Base-by-base conservation (phyloP, 805 yeast genomes). In the Kluyveromyces siamensis region DNA sequence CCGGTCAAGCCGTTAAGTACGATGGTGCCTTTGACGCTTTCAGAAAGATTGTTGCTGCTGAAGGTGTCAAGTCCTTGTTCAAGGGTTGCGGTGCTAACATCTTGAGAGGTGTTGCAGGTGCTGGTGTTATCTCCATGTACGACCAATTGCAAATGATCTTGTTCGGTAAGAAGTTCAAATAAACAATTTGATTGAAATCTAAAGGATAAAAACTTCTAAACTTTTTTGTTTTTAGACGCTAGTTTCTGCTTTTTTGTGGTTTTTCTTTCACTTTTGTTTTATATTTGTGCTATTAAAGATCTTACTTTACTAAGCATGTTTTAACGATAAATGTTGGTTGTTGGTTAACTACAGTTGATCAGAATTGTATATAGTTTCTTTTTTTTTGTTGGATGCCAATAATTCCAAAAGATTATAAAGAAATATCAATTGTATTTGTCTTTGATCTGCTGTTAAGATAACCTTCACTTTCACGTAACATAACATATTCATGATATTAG, bases 71-170 rank as follows among this genome's bases (percentile, higher is more conserved):
- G 54, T 87, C 97, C 66, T 80, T 89, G 76, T 89, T 89, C 91
- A 90, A 87, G 83, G 97, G 97, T 81, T 89, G 96, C 77, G 96
- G 91, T 84, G 96, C 97, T 75, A 89, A 89, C 93, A 89, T 89
- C 83, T 82, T 89, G 76, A 89, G 97, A 85, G 96, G 96, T 87
- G 96, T 89, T 72, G 97, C 97, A 75, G 96, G 96, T 83, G 97
- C 97, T 71, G 96, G 96, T 87, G 97, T 90, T 68, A 87, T 89
- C 75, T 89, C 97, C 79, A 69, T 90, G 81, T 89, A 90, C 81
- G 97, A 90, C 76, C 96, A 89, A 80, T 79, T 89, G 74, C 96
- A 89, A 80, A 75, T 89, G 77, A 83, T 89, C 81, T 52, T 90
- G 66, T 88, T 89, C 76, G 97, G 97, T 76, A 88, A 89, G 87